Base-by-base conservation (phyloP, 176 grass and related monocot species). In the Alloteropsis semialata region DNA sequence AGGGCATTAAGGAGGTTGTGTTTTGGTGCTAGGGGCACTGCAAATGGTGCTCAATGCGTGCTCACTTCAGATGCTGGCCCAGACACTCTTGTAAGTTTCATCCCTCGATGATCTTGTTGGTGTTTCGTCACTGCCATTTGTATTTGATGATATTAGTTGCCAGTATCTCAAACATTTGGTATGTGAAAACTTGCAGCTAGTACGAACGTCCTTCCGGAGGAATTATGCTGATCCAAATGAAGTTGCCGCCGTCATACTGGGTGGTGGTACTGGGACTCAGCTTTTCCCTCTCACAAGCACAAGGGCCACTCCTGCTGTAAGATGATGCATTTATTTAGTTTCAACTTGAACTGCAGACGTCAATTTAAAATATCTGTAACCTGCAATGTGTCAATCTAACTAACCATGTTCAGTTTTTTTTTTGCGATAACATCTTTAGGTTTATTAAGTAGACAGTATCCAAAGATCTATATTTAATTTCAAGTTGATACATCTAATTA, bases 201-300 rank as follows among this genome's bases (percentile, higher is more conserved):
- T 97, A 60, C 72, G 82, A 38, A 81, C 92, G 8, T 86, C 88
- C 33, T 90, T 95, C 28, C 49, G 91, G 22, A 90, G 80, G n/a
- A 81, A 86, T 16, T 90, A 77, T 19, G 96, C 93, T 1, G 89
- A 98, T 56, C 96, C 96, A 7, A 98, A 95, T 36, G 69, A 87
- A 82, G 92, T 95, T 24, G 96, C 92, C 0, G 88, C 90, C 8
- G 90, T 98, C 71, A 98, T 98, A 69, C 46, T 98, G 30, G 91
- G 96, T n/a, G 96, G 96, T 30, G 96, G 93, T 50, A 82, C 89
- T 3, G 96, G 96, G 39, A 86, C 78, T 16, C 87, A 90, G 76
- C 92, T 98, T 36, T 91, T 98, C 46, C 96, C 96, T 45, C 96
- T 98, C 73, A 99, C 93, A 49, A 92, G 91, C 82, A 96, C 93